phyloP scores from a whole-genome alignment of 176 grass and related monocot species.

The Aechmea fasciata region DNA sequence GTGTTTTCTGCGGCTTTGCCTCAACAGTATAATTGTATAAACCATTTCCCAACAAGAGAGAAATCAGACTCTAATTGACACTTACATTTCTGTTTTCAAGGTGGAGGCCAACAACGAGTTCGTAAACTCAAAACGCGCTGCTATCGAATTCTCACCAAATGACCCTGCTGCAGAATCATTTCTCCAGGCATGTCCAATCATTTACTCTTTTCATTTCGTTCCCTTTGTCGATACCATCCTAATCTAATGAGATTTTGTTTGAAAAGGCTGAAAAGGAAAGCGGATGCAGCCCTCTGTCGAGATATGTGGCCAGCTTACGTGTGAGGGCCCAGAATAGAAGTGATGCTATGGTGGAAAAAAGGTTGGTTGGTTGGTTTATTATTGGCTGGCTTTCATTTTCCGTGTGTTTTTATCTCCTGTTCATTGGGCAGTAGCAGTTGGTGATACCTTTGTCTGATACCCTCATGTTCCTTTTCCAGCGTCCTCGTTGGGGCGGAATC shows the following conservation, averaged over 20 bases:
- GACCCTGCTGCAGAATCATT: conserved; percentile 64
- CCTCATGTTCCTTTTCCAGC: conserved; percentile 24
- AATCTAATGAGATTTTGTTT: conserved; percentile 23
- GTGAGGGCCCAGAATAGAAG: conserved; percentile 53
- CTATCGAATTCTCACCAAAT: conserved; percentile 60
- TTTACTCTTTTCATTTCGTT: conserved; percentile 16
- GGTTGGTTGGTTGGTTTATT: conserved; percentile 30
- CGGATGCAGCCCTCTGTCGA: conserved; percentile 60
- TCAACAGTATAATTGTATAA: too few species aligned
- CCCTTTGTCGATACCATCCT: neutral
- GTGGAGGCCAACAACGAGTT: conserved; percentile 65
- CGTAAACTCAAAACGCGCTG: conserved; percentile 38
- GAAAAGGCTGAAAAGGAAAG: conserved; percentile 67
- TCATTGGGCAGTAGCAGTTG: conserved; percentile 10
- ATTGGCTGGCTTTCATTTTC: neutral
- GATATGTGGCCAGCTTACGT: conserved; percentile 53
- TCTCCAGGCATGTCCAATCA: conserved; percentile 39
- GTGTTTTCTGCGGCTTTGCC: too few species aligned
- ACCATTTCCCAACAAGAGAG: too few species aligned
- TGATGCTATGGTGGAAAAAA: conserved; percentile 57
- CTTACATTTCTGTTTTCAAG: conserved; percentile 33
- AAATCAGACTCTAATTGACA: neutral
- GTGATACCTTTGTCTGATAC: conserved; percentile 15
- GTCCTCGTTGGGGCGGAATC: conserved; percentile 72
- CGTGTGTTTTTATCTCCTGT: neutral